Evolutionary conservation across 1,139 yeast genomes (phyloP).

Genomic region (Scheffersomyces cryptocercus): DNA sequence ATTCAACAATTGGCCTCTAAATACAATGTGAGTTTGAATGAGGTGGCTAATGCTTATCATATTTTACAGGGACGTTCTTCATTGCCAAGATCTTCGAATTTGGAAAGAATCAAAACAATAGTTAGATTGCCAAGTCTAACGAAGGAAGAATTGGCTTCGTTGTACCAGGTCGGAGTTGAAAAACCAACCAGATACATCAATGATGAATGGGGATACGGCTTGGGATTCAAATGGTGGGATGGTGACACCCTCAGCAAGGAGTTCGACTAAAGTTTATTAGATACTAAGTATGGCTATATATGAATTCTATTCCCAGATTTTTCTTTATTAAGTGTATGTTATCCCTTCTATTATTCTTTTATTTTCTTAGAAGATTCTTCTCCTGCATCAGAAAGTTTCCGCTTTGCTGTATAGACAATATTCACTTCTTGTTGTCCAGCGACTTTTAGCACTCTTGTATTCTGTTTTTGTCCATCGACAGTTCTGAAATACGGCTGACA

Average conservation of each 20-base stretch:
- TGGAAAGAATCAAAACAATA: conserved; percentile 34
- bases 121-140: conserved; percentile 40
- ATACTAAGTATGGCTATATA: not conserved
- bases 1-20: conserved; percentile 33
- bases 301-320: too few relatives aligned
- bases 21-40: conserved; percentile 33
- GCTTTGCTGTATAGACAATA: not conserved
- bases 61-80: conserved; percentile 33
- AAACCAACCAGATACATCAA: conserved; percentile 40
- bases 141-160: conserved; percentile 39
- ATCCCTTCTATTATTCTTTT: conserved; percentile 1
- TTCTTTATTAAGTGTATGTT: too few relatives aligned
- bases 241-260: conserved; percentile 25
- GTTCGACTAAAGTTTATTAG: conserved; percentile 2
- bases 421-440: conserved; percentile 22
- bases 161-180: conserved; percentile 45
- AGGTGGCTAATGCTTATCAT: conserved; percentile 40
- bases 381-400: conserved; percentile 4
- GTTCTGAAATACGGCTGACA: conserved; percentile 93
- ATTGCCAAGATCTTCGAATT: conserved; percentile 40
- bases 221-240: conserved; percentile 41
- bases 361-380: conserved; percentile 3
- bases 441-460: conserved; percentile 39
- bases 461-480: conserved; percentile 66
- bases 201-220: conserved; percentile 40